These are phyloP conservation scores for Ceriops tagal DNA, from an alignment of 345 rosid species.

Conservation along the genomic window DNA sequence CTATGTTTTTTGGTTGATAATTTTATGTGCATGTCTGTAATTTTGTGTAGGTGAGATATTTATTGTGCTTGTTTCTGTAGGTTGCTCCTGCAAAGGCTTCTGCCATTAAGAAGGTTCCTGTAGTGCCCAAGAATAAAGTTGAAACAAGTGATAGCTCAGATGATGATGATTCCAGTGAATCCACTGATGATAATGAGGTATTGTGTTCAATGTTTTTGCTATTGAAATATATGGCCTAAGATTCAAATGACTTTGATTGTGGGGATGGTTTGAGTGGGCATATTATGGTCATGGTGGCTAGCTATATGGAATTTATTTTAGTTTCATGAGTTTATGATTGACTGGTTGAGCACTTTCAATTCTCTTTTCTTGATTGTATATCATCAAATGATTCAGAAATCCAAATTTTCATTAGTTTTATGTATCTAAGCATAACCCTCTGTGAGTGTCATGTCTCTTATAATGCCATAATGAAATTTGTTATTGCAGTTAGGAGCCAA, in stretches of 20 bases:
- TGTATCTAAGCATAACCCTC: too few species aligned
- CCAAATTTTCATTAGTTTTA: too few species aligned
- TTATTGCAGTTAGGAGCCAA: slow-evolving; percentile 7
- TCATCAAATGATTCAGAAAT: too few species aligned
- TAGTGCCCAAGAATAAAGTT: slow-evolving; percentile 7
- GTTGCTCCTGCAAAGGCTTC: slow-evolving; percentile 4
- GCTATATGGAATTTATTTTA: too few species aligned
- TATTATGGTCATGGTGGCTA: too few species aligned
- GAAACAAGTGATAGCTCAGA: slow-evolving; percentile 23
- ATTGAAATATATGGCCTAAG: neutral
- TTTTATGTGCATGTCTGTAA: neutral
- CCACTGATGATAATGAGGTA: slow-evolving; percentile 20
- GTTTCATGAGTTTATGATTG: too few species aligned
- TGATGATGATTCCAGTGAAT: slow-evolving; percentile 13
- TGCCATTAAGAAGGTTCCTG: slow-evolving; percentile 11
- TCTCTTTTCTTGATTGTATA: too few species aligned
- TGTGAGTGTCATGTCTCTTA: too few species aligned
- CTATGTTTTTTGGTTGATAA: neutral
- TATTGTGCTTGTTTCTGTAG: slow-evolving; percentile 1
- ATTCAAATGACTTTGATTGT: slow-evolving; percentile 7
- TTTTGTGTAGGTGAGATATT: neutral
- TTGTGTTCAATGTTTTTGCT: neutral
- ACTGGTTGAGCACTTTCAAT: too few species aligned
- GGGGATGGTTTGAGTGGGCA: neutral
- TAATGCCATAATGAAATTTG: too few species aligned